Evolutionary conservation across 371 early-diverging fungal genomes (phyloP).

Genomic region (Smittium mucronatum): DNA sequence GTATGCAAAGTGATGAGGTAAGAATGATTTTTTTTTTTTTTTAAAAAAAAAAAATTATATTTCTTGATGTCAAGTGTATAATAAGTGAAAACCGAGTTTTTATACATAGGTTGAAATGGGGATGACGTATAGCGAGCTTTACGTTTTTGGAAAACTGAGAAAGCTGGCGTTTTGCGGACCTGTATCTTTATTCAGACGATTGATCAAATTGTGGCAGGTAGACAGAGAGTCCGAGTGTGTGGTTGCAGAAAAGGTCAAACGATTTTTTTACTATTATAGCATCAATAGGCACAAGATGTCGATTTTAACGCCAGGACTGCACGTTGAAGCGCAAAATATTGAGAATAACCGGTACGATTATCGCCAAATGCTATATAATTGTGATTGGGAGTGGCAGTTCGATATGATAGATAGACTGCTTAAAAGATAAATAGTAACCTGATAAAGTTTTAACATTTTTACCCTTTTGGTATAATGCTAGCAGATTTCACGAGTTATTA

Average conservation of each 20-base stretch:
- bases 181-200: conserved; percentile 73
- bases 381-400: conserved; percentile 88
- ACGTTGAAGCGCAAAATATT: conserved; percentile 85
- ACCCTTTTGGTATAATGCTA: too few relatives aligned
- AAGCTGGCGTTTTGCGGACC: conserved; percentile 82
- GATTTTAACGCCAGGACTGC: conserved; percentile 88
- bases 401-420: conserved; percentile 48
- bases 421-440: background rate
- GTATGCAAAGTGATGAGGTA: conserved; percentile 67
- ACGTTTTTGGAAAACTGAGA: conserved; percentile 78
- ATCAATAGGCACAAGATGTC: conserved; percentile 98
- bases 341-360: conserved; percentile 95
- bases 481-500: too few relatives aligned
- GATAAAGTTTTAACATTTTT: too few relatives aligned
- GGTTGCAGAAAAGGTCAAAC: conserved; percentile 81
- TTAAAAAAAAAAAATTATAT: background rate
- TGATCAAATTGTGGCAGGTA: conserved; percentile 64
- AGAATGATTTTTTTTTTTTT: background rate
- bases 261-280: conserved; percentile 88
- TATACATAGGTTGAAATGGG: conserved; percentile 82
- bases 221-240: conserved; percentile 42
- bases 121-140: conserved; percentile 89
- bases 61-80: background rate
- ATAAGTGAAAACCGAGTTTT: too few relatives aligned
- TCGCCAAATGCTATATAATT: conserved; percentile 87